A percentile compares a stretch with the other conserved stretches of the same genome.
Evolutionary conservation across 1,139 yeast genomes (phyloP).

Genomic region (Sugiyamaella neomexicana): DNA sequence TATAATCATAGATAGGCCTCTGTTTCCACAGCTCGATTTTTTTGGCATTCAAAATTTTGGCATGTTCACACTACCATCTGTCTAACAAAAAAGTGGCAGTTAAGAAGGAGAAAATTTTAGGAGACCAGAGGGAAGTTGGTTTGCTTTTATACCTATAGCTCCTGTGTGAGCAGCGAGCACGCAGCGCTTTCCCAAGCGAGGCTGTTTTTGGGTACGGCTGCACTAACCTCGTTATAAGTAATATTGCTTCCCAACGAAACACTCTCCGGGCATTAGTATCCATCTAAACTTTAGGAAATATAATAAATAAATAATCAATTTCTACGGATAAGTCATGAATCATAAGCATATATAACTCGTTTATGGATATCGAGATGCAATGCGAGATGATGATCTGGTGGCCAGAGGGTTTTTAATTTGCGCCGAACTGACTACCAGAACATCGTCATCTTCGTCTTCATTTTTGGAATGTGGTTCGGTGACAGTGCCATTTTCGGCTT

Average conservation of each 20-base stretch:
- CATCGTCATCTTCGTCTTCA: slow-evolving; percentile 11
- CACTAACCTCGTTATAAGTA: too few species aligned
- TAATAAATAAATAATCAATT: background rate
- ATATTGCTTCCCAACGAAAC: too few species aligned
- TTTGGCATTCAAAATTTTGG: too few species aligned
- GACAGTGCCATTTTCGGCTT: background rate
- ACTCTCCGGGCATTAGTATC: too few species aligned
- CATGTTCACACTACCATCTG: background rate
- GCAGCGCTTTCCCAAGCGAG: background rate
- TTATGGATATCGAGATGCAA: slow-evolving; percentile 7
- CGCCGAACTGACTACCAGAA: slow-evolving; percentile 9
- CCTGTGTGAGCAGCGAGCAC: background rate
- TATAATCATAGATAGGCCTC: background rate
- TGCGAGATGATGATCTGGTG: slow-evolving; percentile 2
- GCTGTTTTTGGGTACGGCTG: background rate
- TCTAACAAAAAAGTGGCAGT: slow-evolving; percentile 3
- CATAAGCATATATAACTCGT: background rate
- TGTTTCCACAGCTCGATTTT: background rate
- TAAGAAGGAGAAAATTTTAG: background rate
- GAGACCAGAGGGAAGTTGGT: background rate
- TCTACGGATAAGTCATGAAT: background rate
- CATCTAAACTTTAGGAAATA: background rate
- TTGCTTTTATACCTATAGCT: background rate
- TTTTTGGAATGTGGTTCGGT: background rate
- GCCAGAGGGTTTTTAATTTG: slow-evolving; percentile 2